Percentiles rank a stretch among this genome's conserved stretches.
Conservation (phyloP, 192 early-diverging fungal species). For the Ambispora gerdemannii region DNA sequence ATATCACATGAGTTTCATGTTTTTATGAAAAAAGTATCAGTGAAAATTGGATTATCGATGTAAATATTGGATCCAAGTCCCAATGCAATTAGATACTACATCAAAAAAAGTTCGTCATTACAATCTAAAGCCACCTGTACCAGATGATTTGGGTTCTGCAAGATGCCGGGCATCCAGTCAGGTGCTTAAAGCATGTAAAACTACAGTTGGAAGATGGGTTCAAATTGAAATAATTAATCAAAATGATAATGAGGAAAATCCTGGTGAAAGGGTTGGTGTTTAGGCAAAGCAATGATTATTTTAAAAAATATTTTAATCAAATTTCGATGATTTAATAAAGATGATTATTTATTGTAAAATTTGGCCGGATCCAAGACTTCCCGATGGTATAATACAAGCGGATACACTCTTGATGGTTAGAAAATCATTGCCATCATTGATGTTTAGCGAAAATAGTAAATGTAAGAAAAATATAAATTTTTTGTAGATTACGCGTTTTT, state of each 20-base stretch:
- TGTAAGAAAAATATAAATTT: conserved; percentile 3
- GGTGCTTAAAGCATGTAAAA: background rate
- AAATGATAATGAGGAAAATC: background rate
- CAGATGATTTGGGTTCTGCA: conserved; percentile 7
- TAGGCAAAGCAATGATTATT: background rate
- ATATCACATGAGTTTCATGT: too few species aligned
- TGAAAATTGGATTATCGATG: too few species aligned
- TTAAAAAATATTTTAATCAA: background rate
- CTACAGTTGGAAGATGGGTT: conserved; percentile 14
- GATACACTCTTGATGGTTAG: conserved; percentile 2
- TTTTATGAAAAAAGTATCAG: too few species aligned
- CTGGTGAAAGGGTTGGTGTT: background rate
- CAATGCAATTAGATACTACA: too few species aligned
- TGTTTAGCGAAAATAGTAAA: background rate
- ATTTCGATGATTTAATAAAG: background rate
- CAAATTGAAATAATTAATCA: conserved; percentile 9
- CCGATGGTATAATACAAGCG: conserved; percentile 11
- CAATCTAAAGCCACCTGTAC: background rate
- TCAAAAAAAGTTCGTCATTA: background rate
- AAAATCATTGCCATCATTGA: background rate
- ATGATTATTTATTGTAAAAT: conserved; percentile 2
- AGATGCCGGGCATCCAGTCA: conserved; percentile 1
- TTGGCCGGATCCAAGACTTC: background rate
- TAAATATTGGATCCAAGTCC: too few species aligned
- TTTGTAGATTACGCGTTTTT: background rate